These are phyloP conservation scores for Corynespora cassiicola DNA, from an alignment of 2,329 filamentous ascomycete species.

Conservation along the genomic window DNA sequence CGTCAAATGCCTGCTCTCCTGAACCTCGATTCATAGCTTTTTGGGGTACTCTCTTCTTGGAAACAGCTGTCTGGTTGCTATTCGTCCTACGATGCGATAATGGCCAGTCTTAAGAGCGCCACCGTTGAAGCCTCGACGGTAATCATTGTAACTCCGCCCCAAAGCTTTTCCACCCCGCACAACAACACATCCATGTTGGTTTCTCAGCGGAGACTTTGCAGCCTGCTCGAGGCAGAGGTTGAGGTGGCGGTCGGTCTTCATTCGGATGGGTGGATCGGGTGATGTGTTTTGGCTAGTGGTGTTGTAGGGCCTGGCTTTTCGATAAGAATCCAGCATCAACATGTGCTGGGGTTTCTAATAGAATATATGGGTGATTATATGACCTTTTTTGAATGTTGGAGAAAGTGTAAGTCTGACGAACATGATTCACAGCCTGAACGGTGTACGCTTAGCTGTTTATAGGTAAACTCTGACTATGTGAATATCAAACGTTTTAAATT, in stretches of 20 bases:
- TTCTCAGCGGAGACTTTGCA: slow-evolving; percentile 55
- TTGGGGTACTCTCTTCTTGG: too few relatives aligned
- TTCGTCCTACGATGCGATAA: slow-evolving; percentile 6
- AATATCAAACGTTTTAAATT: too few relatives aligned
- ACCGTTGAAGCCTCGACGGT: slow-evolving; percentile 57
- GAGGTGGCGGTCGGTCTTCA: slow-evolving; percentile 58
- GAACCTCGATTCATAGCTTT: too few relatives aligned
- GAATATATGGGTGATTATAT: too few relatives aligned
- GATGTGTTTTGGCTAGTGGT: neutral
- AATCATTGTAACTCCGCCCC: slow-evolving; percentile 59
- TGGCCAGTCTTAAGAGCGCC: slow-evolving; percentile 57
- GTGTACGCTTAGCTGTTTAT: too few relatives aligned
- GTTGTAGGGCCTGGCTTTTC: neutral
- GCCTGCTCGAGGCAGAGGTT: slow-evolving; percentile 61
- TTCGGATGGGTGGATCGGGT: too few relatives aligned
- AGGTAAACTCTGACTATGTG: too few relatives aligned
- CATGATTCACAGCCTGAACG: too few relatives aligned
- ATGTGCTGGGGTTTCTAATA: too few relatives aligned
- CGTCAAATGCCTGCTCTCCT: too few relatives aligned
- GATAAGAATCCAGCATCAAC: neutral
- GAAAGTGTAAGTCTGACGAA: too few relatives aligned
- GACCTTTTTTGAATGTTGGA: too few relatives aligned
- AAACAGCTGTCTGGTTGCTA: neutral
- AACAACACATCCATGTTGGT: slow-evolving; percentile 59
- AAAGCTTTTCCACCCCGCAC: slow-evolving; percentile 62